These are phyloP conservation scores for Meyerozyma elateridarum DNA, from an alignment of 1,139 yeast genomes.

Conservation along the genomic window DNA sequence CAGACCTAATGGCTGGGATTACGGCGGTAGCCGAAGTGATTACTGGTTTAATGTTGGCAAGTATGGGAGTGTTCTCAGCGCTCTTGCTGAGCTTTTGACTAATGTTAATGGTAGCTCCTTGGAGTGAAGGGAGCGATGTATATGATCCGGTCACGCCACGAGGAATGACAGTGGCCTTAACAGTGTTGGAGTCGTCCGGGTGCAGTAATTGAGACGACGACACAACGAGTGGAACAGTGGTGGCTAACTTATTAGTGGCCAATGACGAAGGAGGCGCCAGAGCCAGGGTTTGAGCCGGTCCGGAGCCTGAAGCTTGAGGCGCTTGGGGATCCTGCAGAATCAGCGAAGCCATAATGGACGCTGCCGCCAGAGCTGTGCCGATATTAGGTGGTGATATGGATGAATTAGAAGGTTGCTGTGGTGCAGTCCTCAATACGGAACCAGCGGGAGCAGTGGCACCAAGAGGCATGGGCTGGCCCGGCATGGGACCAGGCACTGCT, in stretches of 20 bases:
- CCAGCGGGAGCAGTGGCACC: no score
- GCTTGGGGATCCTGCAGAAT: slow-evolving; percentile 5
- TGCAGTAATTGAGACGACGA: slow-evolving; percentile 7
- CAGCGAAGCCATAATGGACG: slow-evolving; percentile 6
- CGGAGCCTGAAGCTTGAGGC: slow-evolving; percentile 13
- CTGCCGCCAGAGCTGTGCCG: slow-evolving; percentile 7
- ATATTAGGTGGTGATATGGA: no score
- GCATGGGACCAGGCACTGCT: slow-evolving; percentile 4
- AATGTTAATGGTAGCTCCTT: slow-evolving; percentile 5
- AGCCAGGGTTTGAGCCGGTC: slow-evolving; percentile 12
- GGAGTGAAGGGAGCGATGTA: slow-evolving; percentile 7
- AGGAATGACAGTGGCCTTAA: slow-evolving; percentile 6
- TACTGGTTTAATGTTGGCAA: background rate
- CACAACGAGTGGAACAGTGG: slow-evolving; percentile 5
- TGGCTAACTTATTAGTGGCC: slow-evolving; percentile 6
- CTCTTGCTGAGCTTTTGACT: slow-evolving; percentile 11
- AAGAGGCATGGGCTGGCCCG: no score
- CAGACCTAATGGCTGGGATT: slow-evolving; percentile 11
- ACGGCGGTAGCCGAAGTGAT: slow-evolving; percentile 13
- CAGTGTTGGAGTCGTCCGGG: slow-evolving; percentile 6
- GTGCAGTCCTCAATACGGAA: no score
- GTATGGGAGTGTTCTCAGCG: slow-evolving; percentile 9
- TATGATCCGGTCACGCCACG: slow-evolving; percentile 2
- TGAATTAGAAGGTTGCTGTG: no score
- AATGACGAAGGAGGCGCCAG: slow-evolving; percentile 10